These are phyloP conservation scores for Penicillium atrosanguineum DNA, from an alignment of 495 filamentous ascomycete species.

Conservation along the genomic window DNA sequence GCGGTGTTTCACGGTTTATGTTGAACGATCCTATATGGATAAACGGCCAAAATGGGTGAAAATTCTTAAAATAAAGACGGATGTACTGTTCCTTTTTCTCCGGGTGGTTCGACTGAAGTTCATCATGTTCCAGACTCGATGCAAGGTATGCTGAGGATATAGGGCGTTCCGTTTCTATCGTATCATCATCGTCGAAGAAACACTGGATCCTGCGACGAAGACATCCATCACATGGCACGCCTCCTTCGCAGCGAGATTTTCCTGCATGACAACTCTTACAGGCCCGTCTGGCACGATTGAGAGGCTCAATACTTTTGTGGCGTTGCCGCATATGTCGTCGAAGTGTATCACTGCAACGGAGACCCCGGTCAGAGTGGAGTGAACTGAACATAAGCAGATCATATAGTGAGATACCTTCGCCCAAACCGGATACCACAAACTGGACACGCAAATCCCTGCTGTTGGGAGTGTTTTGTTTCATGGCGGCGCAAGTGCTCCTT, in stretches of 20 bases:
- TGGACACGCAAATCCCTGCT: constrained; percentile 10
- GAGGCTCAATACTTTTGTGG: constrained; percentile 19
- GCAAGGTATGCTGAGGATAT: background rate
- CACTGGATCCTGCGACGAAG: constrained; percentile 19
- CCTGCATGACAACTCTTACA: constrained; percentile 21
- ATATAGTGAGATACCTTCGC: constrained; percentile 16
- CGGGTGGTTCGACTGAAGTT: background rate
- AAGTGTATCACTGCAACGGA: constrained; percentile 25
- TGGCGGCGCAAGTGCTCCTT: background rate
- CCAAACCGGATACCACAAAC: constrained; percentile 18
- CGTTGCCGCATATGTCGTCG: constrained; percentile 22
- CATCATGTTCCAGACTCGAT: background rate
- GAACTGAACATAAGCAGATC: background rate
- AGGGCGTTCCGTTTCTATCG: background rate
- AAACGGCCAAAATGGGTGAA: constrained; percentile 34
- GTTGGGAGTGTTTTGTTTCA: background rate
- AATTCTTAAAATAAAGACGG: constrained; percentile 25
- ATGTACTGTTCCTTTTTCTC: constrained; percentile 18
- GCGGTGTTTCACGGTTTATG: constrained; percentile 8
- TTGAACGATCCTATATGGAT: constrained; percentile 27
- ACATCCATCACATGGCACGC: constrained; percentile 25
- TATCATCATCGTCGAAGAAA: constrained; percentile 2
- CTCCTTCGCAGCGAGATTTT: constrained; percentile 29
- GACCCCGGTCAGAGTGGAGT: background rate
- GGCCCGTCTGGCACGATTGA: constrained; percentile 11